Percentiles rank a stretch among this genome's conserved stretches.
Conservation (phyloP, 2,329 filamentous ascomycete genomes). For the Hymenoscyphus infarciens region DNA sequence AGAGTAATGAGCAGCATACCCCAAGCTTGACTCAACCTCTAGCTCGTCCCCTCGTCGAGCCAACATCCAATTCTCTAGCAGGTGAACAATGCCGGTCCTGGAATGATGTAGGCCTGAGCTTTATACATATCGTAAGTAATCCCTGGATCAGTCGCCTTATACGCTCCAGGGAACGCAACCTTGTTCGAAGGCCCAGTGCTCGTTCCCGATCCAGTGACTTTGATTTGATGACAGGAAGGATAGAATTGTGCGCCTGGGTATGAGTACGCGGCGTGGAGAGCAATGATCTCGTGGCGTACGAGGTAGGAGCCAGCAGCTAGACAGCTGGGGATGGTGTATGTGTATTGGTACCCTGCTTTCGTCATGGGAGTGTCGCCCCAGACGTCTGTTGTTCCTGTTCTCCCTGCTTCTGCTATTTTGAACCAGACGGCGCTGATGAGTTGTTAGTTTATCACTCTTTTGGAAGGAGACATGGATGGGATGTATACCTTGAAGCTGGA, state of each 20-base stretch:
- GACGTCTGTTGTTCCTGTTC: slow-evolving; percentile 16
- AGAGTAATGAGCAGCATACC: too few relatives aligned
- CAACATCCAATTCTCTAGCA: slow-evolving; percentile 42
- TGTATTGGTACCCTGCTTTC: slow-evolving; percentile 22
- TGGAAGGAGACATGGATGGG: too few relatives aligned
- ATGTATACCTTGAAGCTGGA: slow-evolving; percentile 44
- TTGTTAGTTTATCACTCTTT: not conserved
- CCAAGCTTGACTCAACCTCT: too few relatives aligned
- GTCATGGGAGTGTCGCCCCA: slow-evolving; percentile 18
- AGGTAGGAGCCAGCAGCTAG: slow-evolving; percentile 43
- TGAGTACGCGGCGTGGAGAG: slow-evolving; percentile 14
- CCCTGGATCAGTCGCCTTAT: slow-evolving; percentile 34
- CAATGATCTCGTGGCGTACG: slow-evolving; percentile 36
- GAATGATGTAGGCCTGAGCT: slow-evolving; percentile 43
- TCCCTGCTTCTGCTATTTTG: slow-evolving; percentile 18
- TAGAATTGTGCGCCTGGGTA: slow-evolving; percentile 21
- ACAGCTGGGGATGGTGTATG: slow-evolving; percentile 47
- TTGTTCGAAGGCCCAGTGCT: slow-evolving; percentile 33
- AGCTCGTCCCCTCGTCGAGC: too few relatives aligned
- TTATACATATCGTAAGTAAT: slow-evolving; percentile 29
- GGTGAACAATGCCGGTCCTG: slow-evolving; percentile 46
- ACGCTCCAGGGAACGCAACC: slow-evolving; percentile 36
- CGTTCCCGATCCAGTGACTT: slow-evolving; percentile 40
- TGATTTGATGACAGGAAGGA: slow-evolving; percentile 40
- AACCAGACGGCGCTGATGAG: slow-evolving; percentile 20